Evolutionary conservation across 371 early-diverging fungal species (phyloP).

Genomic region (Mucor racemosus): DNA sequence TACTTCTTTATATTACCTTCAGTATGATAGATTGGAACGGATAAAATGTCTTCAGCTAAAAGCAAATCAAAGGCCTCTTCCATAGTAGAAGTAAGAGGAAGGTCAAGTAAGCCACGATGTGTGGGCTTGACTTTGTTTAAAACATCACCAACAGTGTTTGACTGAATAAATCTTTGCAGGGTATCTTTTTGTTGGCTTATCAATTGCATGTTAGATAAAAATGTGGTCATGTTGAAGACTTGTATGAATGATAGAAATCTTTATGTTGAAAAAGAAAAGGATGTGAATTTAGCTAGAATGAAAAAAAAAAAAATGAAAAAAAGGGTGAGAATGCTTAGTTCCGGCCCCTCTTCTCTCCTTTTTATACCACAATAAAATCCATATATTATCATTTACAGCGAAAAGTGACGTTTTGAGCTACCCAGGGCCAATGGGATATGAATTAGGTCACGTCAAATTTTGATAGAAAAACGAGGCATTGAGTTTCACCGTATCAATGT

Average conservation of each 20-base stretch:
- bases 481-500: neutral
- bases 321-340: conserved; percentile 1
- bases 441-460: conserved; percentile 9
- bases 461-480: neutral
- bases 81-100: conserved; percentile 57
- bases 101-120: conserved; percentile 51
- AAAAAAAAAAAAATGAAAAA: neutral
- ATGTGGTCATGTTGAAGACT: conserved; percentile 41
- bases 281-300: too few species aligned
- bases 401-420: conserved; percentile 9
- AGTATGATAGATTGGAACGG: conserved; percentile 61
- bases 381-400: neutral
- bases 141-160: conserved; percentile 55
- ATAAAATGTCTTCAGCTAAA: conserved; percentile 57
- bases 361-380: neutral
- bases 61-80: conserved; percentile 66
- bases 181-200: conserved; percentile 10
- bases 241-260: neutral
- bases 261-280: conserved; percentile 12
- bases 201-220: conserved; percentile 11
- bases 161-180: conserved; percentile 42
- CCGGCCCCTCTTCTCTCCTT: neutral
- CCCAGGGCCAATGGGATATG: neutral
- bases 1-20: conserved; percentile 41
- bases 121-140: conserved; percentile 45